Evolutionary conservation across 2,329 filamentous ascomycete species (phyloP).

Genomic region (Cordyceps cateniannulata): DNA sequence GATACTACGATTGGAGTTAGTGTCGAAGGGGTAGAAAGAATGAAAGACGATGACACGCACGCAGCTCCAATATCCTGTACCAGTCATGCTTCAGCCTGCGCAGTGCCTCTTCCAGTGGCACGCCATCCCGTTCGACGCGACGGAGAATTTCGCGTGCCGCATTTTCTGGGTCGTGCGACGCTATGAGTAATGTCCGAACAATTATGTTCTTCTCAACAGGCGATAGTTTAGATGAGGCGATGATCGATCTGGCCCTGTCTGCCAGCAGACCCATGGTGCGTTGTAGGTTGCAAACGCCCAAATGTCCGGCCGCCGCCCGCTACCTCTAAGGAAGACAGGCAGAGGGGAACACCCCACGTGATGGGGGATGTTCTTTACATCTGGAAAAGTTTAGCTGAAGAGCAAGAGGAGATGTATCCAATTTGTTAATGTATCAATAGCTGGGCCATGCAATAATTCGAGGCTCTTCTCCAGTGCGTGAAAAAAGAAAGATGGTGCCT

Average conservation of each 20-base stretch:
- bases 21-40: background rate
- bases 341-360: background rate
- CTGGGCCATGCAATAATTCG: background rate
- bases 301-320: background rate
- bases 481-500: no score
- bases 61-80: background rate
- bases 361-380: background rate
- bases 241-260: background rate
- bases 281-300: background rate
- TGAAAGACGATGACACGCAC: background rate
- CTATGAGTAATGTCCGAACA: background rate
- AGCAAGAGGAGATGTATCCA: background rate
- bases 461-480: background rate
- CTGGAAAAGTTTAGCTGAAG: no score
- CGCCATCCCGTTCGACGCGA: background rate
- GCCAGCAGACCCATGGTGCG: background rate
- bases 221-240: conserved; percentile 1
- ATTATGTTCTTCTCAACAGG: background rate
- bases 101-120: background rate
- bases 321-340: background rate
- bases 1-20: background rate
- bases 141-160: background rate
- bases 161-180: background rate
- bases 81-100: conserved; percentile 4
- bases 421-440: background rate